A percentile compares a stretch with the other conserved stretches of the same genome.
phyloP scores from a whole-genome alignment of 306 rosid genomes.

The Vigna reflexopilosa region DNA sequence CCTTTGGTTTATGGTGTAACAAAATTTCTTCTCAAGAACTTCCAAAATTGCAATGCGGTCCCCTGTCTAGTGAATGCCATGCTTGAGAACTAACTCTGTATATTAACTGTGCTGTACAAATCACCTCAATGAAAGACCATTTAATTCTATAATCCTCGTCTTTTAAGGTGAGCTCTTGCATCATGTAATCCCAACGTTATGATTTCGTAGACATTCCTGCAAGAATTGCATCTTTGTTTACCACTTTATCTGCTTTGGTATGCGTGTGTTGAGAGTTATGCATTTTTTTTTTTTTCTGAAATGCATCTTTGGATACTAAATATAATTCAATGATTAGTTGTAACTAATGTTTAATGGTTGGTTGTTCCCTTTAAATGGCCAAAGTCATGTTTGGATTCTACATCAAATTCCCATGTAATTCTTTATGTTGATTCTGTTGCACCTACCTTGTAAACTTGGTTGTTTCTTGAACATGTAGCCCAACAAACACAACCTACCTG shows the following conservation, averaged over 20 bases:
- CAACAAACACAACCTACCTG: neutral
- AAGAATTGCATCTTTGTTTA: neutral
- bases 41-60: neutral
- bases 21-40: neutral
- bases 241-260: slow-evolving; percentile 10
- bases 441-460: slow-evolving; percentile 4
- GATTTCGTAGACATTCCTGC: neutral
- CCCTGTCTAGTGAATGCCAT: neutral
- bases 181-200: neutral
- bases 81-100: slow-evolving; percentile 1
- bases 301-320: slow-evolving; percentile 18
- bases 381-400: slow-evolving; percentile 22
- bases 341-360: slow-evolving; percentile 15
- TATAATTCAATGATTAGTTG: neutral
- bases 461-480: neutral
- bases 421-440: slow-evolving; percentile 31
- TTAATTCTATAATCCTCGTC: slow-evolving; percentile 1
- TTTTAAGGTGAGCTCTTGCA: slow-evolving; percentile 1
- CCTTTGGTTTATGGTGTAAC: slow-evolving; percentile 3
- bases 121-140: neutral
- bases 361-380: neutral
- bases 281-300: neutral
- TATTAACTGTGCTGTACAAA: slow-evolving; percentile 17
- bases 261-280: neutral
- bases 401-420: slow-evolving; percentile 13